Evolutionary conservation across 495 filamentous ascomycete species (phyloP), one percentile per base, ranked within the genome.

Genomic region (Lophiostoma macrostomum): DNA sequence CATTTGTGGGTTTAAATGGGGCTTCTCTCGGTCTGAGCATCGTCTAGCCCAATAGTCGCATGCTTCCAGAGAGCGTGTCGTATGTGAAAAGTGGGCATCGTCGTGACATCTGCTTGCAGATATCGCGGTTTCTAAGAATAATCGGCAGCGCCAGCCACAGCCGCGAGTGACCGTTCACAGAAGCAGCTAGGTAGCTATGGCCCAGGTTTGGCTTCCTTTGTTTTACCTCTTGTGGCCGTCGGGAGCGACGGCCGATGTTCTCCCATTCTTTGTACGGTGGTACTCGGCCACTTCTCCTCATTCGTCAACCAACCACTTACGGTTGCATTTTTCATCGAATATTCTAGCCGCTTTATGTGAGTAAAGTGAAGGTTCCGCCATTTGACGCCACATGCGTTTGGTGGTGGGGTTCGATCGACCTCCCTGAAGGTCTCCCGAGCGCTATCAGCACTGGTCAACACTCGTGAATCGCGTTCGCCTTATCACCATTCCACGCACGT

Each of bases 331-430:
- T n/a, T n/a, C n/a, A n/a, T n/a, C n/a, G 53, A 57, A 50, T n/a
- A 10, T 50, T 57, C 53, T 57, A 29, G 53, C 53, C n/a, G 12
- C 25, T 34, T 50, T 50, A 37, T 57, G 22, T 34, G 34, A 20
- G 4, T 29, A 27, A 53, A 31, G 45, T 38, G 12, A 42, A 28
- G 50, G 53, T 45, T 23, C 38, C 53, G 19, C 24, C n/a, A 18
- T 31, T 24, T 10, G 14, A 20, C 22, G 19, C 43, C 22, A 38
- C n/a, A n/a, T n/a, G n/a, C 27, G 28, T 8, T 42, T 30, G n/a
- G 19, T 19, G 20, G 4, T 5, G 20, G 23, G 53, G 27, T 43
- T 41, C 42, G 36, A 43, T 49, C 44, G 18, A 13, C 32, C 12
- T 30, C 7, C 34, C 43, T 25, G 39, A 20, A 16, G 14, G 16